Evolutionary conservation across 345 rosid species (phyloP).

Genomic region (Murraya paniculata): DNA sequence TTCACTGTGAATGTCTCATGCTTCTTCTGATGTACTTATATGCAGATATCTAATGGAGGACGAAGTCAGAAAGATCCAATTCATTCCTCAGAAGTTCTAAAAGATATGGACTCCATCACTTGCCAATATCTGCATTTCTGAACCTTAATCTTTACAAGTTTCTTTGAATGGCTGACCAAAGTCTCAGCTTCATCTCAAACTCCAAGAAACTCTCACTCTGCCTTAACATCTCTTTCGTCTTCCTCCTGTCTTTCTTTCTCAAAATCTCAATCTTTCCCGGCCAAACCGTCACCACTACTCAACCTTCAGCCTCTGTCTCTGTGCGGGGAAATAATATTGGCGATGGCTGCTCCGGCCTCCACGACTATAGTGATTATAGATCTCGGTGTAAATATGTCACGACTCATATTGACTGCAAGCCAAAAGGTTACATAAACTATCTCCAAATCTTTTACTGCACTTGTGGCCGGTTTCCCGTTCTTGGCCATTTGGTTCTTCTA

Average conservation of each 20-base stretch:
- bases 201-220: slow-evolving; percentile 36
- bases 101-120: slow-evolving; percentile 17
- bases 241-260: slow-evolving; percentile 37
- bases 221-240: slow-evolving; percentile 52
- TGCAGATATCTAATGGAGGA: not conserved
- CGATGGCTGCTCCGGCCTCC: slow-evolving; percentile 38
- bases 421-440: slow-evolving; percentile 81
- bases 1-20: not conserved
- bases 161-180: slow-evolving; percentile 37
- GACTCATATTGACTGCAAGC: slow-evolving; percentile 51
- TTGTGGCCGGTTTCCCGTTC: slow-evolving; percentile 41
- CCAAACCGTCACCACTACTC: not conserved
- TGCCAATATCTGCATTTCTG: slow-evolving; percentile 16
- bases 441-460: slow-evolving; percentile 74
- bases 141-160: slow-evolving; percentile 12
- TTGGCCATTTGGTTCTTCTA: slow-evolving; percentile 52
- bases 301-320: slow-evolving; percentile 3
- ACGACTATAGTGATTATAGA: slow-evolving; percentile 39
- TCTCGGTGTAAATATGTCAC: slow-evolving; percentile 62
- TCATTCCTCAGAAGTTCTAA: slow-evolving; percentile 15
- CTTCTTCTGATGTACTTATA: slow-evolving; percentile 5
- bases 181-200: slow-evolving; percentile 18
- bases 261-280: slow-evolving; percentile 19
- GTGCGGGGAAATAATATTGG: slow-evolving; percentile 6
- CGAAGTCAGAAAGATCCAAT: slow-evolving; percentile 12